These are phyloP conservation scores for Ceratobasidium sp. DNA, from an alignment of 1,284 basidiomycete genomes.

Conservation along the genomic window DNA sequence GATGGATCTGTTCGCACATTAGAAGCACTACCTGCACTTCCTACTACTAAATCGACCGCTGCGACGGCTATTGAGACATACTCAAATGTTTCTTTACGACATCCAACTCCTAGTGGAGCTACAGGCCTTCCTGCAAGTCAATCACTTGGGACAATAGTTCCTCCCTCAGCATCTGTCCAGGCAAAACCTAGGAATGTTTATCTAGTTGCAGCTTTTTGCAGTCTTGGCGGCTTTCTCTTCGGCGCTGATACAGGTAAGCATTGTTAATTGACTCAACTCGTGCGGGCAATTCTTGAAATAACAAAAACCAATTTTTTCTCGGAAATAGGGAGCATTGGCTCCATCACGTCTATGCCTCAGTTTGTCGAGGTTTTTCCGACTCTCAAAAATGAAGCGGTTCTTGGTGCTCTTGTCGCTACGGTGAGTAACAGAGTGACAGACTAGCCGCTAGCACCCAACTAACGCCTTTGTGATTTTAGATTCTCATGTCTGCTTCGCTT, in stretches of 20 bases:
- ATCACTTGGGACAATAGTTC: too few species aligned
- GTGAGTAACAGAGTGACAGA: slow-evolving; percentile 13
- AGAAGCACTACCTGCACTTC: background rate
- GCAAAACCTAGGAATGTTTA: slow-evolving; percentile 39
- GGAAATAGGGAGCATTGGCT: slow-evolving; percentile 59
- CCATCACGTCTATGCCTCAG: slow-evolving; percentile 60
- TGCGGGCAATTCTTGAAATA: background rate
- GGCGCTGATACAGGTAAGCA: slow-evolving; percentile 57
- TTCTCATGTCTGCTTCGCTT: slow-evolving; percentile 61
- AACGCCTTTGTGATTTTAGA: slow-evolving; percentile 53
- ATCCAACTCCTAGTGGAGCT: too few species aligned
- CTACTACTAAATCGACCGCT: background rate
- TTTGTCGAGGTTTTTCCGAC: slow-evolving; percentile 56
- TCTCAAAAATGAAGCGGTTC: slow-evolving; percentile 53
- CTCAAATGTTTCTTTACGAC: too few species aligned
- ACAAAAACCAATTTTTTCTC: too few species aligned
- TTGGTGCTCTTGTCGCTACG: slow-evolving; percentile 56
- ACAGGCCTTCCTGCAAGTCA: too few species aligned
- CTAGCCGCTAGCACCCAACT: background rate
- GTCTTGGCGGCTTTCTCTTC: slow-evolving; percentile 55
- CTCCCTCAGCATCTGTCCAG: background rate
- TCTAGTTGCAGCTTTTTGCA: slow-evolving; percentile 40
- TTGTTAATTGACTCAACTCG: background rate
- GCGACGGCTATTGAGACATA: background rate
- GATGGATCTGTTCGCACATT: background rate